These are phyloP conservation scores for Sclerotiophoma versabilis DNA, from an alignment of 2,329 filamentous ascomycete species.

Conservation along the genomic window DNA sequence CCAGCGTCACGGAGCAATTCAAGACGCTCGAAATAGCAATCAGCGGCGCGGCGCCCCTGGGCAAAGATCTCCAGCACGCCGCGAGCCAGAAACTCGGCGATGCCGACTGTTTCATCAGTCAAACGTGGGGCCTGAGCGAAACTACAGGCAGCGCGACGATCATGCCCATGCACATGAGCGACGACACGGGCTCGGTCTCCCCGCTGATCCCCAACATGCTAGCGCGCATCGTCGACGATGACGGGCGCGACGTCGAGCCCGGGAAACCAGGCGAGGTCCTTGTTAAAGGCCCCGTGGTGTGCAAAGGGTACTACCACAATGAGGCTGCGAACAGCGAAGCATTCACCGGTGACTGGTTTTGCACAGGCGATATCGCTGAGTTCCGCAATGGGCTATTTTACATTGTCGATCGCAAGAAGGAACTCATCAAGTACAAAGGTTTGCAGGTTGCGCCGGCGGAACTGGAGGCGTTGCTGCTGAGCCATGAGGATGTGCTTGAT, in stretches of 20 bases:
- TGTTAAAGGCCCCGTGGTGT: conserved; percentile 47
- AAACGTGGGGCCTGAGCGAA: conserved; percentile 68
- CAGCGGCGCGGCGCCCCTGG: conserved; percentile 65
- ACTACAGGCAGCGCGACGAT: conserved; percentile 59
- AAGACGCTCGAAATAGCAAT: conserved; percentile 57
- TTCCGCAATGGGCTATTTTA: conserved; percentile 50
- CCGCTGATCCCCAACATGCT: conserved; percentile 52
- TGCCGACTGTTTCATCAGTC: conserved; percentile 53
- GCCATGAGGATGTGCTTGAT: conserved; percentile 52
- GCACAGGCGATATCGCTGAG: conserved; percentile 49
- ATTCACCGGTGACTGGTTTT: conserved; percentile 47
- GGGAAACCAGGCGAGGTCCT: conserved; percentile 44
- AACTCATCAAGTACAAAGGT: conserved; percentile 60
- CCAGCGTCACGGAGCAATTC: conserved; percentile 64
- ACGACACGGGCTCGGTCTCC: conserved; percentile 58
- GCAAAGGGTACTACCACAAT: conserved; percentile 50
- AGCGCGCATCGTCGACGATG: conserved; percentile 45
- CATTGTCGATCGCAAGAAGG: conserved; percentile 53
- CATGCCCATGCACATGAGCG: conserved; percentile 51
- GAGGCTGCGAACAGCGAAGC: conserved; percentile 35
- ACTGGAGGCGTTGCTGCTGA: conserved; percentile 54
- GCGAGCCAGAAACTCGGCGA: conserved; percentile 60
- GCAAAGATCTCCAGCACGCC: conserved; percentile 60
- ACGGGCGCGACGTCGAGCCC: conserved; percentile 39
- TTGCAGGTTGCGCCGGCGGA: conserved; percentile 59